Conservation (phyloP, 2,329 filamentous ascomycete species). For the Berkeleyomyces rouxiae region DNA sequence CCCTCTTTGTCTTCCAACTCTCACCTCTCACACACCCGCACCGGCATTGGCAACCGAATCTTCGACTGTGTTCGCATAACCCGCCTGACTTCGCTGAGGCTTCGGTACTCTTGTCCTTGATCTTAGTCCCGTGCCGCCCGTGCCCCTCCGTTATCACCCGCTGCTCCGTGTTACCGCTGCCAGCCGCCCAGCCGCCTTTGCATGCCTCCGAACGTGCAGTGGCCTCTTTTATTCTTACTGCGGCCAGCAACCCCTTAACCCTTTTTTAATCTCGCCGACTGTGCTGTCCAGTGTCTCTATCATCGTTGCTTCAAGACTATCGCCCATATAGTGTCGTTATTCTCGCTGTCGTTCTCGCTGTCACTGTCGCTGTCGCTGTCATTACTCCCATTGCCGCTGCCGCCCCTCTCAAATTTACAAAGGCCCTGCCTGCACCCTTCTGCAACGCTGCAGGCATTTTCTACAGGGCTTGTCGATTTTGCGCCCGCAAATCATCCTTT, state of each 20-base stretch:
- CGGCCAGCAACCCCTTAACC: not conserved
- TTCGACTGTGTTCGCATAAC: not conserved
- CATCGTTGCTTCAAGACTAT: no score
- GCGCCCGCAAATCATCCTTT: slow-evolving; percentile 1
- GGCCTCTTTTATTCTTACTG: not conserved
- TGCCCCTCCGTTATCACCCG: no score
- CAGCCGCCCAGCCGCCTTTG: no score
- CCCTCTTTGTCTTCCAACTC: not conserved
- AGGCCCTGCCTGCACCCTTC: not conserved
- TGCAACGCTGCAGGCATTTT: not conserved
- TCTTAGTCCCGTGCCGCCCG: no score
- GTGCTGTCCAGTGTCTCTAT: not conserved
- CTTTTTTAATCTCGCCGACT: not conserved
- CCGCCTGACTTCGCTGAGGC: no score
- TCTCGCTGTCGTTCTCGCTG: not conserved
- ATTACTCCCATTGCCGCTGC: not conserved
- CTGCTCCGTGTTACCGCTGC: no score
- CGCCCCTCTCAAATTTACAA: not conserved
- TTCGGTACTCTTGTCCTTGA: no score
- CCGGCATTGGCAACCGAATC: not conserved
- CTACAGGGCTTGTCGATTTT: slow-evolving; percentile 1
- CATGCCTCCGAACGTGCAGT: not conserved
- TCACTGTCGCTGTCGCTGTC: not conserved
- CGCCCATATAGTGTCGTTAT: not conserved
- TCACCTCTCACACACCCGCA: not conserved